phyloP scores from a whole-genome alignment of 164 flowering plant genomes.

The Aristolochia californica region DNA sequence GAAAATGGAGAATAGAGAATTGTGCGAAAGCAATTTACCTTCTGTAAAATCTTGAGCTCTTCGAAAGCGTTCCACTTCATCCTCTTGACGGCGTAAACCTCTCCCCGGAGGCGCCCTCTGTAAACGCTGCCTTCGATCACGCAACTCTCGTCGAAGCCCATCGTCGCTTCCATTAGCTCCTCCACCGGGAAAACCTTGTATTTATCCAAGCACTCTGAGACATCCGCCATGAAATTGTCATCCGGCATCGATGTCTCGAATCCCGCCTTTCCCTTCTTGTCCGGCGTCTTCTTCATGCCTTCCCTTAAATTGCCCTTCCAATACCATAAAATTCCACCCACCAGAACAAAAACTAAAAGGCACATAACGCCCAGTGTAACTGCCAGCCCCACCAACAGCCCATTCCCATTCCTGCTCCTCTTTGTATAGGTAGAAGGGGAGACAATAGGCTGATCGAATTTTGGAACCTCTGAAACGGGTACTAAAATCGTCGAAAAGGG shows the following conservation, averaged over 20 bases:
- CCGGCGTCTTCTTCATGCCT: constrained; percentile 5
- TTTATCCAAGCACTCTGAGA: constrained; percentile 81
- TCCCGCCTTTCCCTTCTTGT: constrained; percentile 15
- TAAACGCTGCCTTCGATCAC: constrained; percentile 78
- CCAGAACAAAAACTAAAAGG: constrained; percentile 21
- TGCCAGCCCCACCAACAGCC: constrained; percentile 31
- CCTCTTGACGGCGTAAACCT: constrained; percentile 70
- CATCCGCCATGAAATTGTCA: constrained; percentile 54
- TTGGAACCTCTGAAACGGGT: constrained; percentile 52
- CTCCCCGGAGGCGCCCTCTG: constrained; percentile 51
- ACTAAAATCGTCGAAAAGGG: constrained; percentile 45
- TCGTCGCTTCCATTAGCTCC: constrained; percentile 60
- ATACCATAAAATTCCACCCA: constrained; percentile 32
- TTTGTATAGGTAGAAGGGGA: constrained; percentile 1
- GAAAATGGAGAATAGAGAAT: too few relatives aligned
- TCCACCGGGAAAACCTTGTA: constrained; percentile 62
- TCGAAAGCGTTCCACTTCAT: constrained; percentile 96
- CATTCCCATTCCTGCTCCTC: constrained; percentile 23
- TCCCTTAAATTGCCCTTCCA: constrained; percentile 16
- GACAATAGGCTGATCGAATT: constrained; percentile 39
- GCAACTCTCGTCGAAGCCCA: constrained; percentile 38
- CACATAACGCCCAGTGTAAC: constrained; percentile 44
- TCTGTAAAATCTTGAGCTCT: constrained; percentile 86
- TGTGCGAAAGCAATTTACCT: too few relatives aligned
- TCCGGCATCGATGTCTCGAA: constrained; percentile 3